Conservation (phyloP, 768 basidiomycete genomes). For the Hydnomerulius pinastri region DNA sequence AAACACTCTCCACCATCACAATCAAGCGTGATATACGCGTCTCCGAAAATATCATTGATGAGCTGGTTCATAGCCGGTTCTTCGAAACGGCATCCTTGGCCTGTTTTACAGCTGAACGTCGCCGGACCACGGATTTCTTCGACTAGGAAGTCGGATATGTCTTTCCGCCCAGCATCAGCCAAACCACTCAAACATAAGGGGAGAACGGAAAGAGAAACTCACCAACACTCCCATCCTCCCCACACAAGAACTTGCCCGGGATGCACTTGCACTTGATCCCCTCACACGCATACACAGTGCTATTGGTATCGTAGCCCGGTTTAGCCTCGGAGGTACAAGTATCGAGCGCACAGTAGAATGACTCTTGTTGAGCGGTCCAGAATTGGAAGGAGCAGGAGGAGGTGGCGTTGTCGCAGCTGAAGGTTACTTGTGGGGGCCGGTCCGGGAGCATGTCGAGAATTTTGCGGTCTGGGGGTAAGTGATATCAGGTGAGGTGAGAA, state of each 20-base stretch:
- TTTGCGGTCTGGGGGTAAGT: slow-evolving; percentile 69
- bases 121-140: slow-evolving; percentile 93
- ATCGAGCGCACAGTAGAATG: slow-evolving; percentile 90
- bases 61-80: slow-evolving; percentile 97
- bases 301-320: slow-evolving; percentile 63
- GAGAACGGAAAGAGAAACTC: slow-evolving; percentile 30
- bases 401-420: slow-evolving; percentile 73
- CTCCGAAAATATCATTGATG: slow-evolving; percentile 92
- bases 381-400: slow-evolving; percentile 92
- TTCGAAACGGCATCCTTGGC: slow-evolving; percentile 82
- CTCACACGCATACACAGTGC: slow-evolving; percentile 78
- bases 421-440: slow-evolving; percentile 94
- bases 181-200: not conserved
- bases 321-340: slow-evolving; percentile 55
- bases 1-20: slow-evolving; percentile 93
- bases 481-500: not conserved
- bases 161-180: slow-evolving; percentile 38
- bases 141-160: slow-evolving; percentile 90
- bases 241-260: slow-evolving; percentile 93
- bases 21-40: slow-evolving; percentile 81
- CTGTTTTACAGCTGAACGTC: slow-evolving; percentile 72
- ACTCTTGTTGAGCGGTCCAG: slow-evolving; percentile 94
- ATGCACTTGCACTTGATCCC: slow-evolving; percentile 89
- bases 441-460: slow-evolving; percentile 91
- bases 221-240: slow-evolving; percentile 94